These are phyloP conservation scores for Flaveria sonorensis DNA, from an alignment of 129 eudicot species.

Conservation along the genomic window DNA sequence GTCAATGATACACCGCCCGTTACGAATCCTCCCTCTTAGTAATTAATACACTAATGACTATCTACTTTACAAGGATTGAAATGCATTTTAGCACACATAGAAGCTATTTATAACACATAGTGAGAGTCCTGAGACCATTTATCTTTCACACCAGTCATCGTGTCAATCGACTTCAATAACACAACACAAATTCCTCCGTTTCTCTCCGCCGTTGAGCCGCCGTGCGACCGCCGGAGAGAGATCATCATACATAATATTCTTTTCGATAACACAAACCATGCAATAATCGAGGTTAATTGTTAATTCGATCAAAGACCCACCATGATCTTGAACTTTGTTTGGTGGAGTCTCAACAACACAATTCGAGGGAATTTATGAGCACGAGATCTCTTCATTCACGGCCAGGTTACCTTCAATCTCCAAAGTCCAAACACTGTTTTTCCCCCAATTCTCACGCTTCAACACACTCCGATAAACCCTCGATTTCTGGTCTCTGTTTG, in stretches of 20 bases:
- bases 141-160: too few species aligned
- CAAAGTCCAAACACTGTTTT: conserved; percentile 15
- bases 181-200: conserved; percentile 11
- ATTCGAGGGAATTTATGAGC: conserved; percentile 37
- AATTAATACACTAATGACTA: too few species aligned
- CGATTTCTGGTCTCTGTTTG: background rate
- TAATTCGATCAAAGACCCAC: conserved; percentile 30
- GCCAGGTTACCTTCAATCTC: conserved; percentile 20
- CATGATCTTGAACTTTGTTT: conserved; percentile 32
- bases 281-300: conserved; percentile 8
- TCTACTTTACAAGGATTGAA: background rate
- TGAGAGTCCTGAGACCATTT: too few species aligned
- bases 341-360: conserved; percentile 28
- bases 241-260: background rate
- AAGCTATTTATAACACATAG: too few species aligned
- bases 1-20: too few species aligned
- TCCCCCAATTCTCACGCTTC: background rate
- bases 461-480: conserved; percentile 22
- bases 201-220: conserved; percentile 35
- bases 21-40: too few species aligned
- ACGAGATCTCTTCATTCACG: conserved; percentile 37
- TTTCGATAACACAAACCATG: background rate
- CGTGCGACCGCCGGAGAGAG: conserved; percentile 29
- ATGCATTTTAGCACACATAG: background rate
- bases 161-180: too few species aligned